A percentile compares a stretch with the other conserved stretches of the same genome.
Evolutionary conservation across 2,329 filamentous ascomycete species (phyloP).

Genomic region (Fusarium sp.): DNA sequence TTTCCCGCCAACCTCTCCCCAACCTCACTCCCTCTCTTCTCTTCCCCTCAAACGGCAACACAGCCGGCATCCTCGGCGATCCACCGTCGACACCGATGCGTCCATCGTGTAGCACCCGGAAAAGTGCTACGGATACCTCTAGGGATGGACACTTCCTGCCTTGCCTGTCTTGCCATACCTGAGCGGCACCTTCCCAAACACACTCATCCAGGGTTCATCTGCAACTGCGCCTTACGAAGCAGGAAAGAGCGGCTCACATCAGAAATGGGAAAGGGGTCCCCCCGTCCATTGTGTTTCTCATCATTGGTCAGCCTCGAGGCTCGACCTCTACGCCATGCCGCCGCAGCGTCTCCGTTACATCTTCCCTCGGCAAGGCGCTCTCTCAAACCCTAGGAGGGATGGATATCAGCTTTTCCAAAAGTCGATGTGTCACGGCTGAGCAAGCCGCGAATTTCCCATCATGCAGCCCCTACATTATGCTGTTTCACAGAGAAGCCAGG

Average conservation of each 20-base stretch:
- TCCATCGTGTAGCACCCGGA: conserved; percentile 3
- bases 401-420: conserved; percentile 11
- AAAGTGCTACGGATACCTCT: background rate
- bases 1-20: background rate
- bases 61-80: conserved; percentile 5
- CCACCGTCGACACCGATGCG: conserved; percentile 24
- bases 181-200: conserved; percentile 29
- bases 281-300: conserved; percentile 13
- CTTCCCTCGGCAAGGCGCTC: conserved; percentile 3
- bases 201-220: conserved; percentile 15
- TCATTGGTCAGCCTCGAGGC: background rate
- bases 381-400: conserved; percentile 1
- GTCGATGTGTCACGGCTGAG: conserved; percentile 16
- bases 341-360: background rate
- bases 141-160: background rate
- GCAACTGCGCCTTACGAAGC: background rate
- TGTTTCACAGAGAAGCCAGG: conserved; percentile 26
- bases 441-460: conserved; percentile 18
- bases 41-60: background rate
- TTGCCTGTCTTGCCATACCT: background rate
- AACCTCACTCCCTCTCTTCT: background rate
- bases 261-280: background rate
- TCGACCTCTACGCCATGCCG: background rate
- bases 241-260: conserved; percentile 28
- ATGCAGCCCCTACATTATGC: conserved; percentile 25